Percentiles rank a stretch among this genome's conserved stretches.
Conservation (phyloP, 345 rosid species). For the Corymbia maculata region DNA sequence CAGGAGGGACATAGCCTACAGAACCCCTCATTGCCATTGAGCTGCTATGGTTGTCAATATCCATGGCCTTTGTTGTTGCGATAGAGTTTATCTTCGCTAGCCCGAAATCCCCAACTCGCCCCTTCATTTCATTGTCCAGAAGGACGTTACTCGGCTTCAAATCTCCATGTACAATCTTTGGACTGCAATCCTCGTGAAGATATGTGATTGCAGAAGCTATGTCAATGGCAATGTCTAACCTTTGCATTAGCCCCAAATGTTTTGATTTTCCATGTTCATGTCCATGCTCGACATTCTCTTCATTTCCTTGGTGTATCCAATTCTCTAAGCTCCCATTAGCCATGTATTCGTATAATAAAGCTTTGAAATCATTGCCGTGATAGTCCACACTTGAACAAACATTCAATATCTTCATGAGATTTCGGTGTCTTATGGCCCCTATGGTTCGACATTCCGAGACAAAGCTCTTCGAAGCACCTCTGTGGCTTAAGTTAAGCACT, state of each 20-base stretch:
- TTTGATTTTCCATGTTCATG: not conserved
- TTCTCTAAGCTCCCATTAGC: not conserved
- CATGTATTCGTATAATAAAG: not conserved
- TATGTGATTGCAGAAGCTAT: not conserved
- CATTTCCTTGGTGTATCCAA: not conserved
- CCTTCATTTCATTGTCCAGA: accelerated
- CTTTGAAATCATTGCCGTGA: not conserved
- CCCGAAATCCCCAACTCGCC: not conserved
- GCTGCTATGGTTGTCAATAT: accelerated
- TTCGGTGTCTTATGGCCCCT: not conserved
- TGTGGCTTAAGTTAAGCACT: not conserved
- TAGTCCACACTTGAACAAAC: not conserved
- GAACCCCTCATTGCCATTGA: not conserved
- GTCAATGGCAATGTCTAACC: not conserved
- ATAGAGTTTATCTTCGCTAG: accelerated
- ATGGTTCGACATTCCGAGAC: not conserved
- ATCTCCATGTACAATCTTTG: not conserved
- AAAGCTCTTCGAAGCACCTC: not conserved
- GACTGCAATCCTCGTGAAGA: not conserved
- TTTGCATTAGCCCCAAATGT: not conserved
- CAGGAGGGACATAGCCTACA: accelerated
- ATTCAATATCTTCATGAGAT: not conserved
- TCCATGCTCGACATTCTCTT: not conserved
- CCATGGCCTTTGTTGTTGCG: not conserved
- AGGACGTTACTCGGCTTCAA: not conserved